Conservation (phyloP, 208 protist species). For the Zelonia costaricensis region DNA sequence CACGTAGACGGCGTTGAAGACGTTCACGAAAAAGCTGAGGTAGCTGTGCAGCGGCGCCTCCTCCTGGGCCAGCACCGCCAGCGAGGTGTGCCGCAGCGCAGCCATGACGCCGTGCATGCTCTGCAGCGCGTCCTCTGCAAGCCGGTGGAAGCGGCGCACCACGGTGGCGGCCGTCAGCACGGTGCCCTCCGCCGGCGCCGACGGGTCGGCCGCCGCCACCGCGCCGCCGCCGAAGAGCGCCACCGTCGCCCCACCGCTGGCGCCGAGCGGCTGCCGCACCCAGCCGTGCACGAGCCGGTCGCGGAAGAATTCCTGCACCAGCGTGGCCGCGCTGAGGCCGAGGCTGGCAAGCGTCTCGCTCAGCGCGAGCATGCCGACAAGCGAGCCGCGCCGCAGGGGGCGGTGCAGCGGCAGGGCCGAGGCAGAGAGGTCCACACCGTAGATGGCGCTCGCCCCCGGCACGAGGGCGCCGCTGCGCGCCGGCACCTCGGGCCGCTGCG, state of each 20-base stretch:
- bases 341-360: slow-evolving; percentile 46
- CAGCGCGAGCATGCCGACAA: slow-evolving; percentile 19
- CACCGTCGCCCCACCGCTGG: slow-evolving; percentile 2
- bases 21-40: slow-evolving; percentile 44
- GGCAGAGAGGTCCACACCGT: slow-evolving; percentile 12
- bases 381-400: slow-evolving; percentile 5
- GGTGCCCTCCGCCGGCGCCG: neutral
- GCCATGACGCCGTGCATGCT: slow-evolving; percentile 24
- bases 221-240: slow-evolving; percentile 4
- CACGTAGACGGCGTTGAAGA: slow-evolving; percentile 77
- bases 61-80: slow-evolving; percentile 11
- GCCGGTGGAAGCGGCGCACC: slow-evolving; percentile 13
- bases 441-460: slow-evolving; percentile 17
- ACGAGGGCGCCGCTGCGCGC: neutral
- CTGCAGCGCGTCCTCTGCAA: slow-evolving; percentile 23
- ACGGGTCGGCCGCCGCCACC: neutral
- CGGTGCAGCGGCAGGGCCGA: slow-evolving; percentile 10
- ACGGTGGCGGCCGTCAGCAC: slow-evolving; percentile 8
- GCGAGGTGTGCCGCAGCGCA: slow-evolving; percentile 17
- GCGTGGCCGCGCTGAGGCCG: slow-evolving; percentile 33
- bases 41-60: slow-evolving; percentile 17
- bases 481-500: neutral
- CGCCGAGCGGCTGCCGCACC: neutral
- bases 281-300: slow-evolving; percentile 12
- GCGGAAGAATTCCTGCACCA: slow-evolving; percentile 37